These are phyloP conservation scores for Tothia fuscella DNA, from an alignment of 2,329 filamentous ascomycete species.

Conservation along the genomic window DNA sequence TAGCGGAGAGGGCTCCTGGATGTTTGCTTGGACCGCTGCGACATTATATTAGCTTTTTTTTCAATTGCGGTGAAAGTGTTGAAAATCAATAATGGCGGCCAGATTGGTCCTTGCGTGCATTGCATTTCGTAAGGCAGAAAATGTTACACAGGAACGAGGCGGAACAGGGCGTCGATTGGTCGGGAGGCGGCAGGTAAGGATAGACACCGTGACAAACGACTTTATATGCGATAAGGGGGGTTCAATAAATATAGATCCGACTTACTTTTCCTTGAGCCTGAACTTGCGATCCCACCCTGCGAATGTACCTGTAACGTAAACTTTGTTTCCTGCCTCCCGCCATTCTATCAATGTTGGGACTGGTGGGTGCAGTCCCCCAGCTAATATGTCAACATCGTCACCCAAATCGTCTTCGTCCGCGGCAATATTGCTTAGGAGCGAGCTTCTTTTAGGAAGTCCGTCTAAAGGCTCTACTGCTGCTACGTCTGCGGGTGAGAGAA, in stretches of 20 bases:
- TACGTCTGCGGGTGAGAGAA: constrained; percentile 60
- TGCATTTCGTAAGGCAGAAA: not conserved
- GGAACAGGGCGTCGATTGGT: constrained; percentile 1
- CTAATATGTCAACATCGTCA: constrained; percentile 33
- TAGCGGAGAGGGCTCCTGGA: constrained; percentile 56
- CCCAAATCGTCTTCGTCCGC: constrained; percentile 62
- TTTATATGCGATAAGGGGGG: constrained; percentile 10
- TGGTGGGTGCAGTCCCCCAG: constrained; percentile 61
- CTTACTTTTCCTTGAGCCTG: constrained; percentile 73
- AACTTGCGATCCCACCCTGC: constrained; percentile 97
- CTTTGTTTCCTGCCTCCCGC: constrained; percentile 69
- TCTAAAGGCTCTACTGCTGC: constrained; percentile 34
- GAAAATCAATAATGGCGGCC: not conserved
- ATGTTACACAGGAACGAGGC: too few species aligned
- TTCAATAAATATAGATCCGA: constrained; percentile 19
- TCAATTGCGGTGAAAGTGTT: not conserved
- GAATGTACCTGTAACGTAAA: constrained; percentile 95
- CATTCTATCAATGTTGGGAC: constrained; percentile 82
- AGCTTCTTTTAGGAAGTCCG: constrained; percentile 42
- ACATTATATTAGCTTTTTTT: not conserved
- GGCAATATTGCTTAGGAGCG: constrained; percentile 43
- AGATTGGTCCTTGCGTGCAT: too few species aligned
- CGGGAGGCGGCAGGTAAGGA: not conserved
- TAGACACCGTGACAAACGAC: constrained; percentile 1
- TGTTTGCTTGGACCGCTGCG: constrained; percentile 29